Conservation (phyloP, 768 basidiomycete species). For the Pisolithus microcarpus region DNA sequence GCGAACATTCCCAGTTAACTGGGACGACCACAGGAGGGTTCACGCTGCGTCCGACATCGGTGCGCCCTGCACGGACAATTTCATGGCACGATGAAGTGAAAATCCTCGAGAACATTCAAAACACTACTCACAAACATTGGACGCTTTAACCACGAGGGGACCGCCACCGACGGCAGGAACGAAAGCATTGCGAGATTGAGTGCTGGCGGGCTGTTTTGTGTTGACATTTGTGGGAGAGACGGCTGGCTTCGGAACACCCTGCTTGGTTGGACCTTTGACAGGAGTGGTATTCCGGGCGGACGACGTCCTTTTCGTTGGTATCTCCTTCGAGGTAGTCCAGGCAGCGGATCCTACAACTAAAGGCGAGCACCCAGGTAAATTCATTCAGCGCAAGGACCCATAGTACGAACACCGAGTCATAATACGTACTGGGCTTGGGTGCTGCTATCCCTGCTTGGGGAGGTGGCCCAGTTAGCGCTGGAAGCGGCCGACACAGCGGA, state of each 20-base stretch:
- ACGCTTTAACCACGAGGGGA: conserved; percentile 18
- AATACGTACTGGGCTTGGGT: conserved; percentile 27
- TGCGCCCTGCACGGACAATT: conserved; percentile 14
- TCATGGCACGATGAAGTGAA: not conserved
- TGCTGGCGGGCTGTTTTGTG: conserved; percentile 7
- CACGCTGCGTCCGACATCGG: not conserved
- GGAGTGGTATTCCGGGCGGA: conserved; percentile 7
- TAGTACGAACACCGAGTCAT: not conserved
- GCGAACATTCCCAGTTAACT: conserved; percentile 18
- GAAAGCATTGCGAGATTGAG: not conserved
- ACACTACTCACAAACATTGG: conserved; percentile 22
- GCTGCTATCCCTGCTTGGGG: conserved; percentile 19
- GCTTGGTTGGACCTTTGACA: conserved; percentile 16
- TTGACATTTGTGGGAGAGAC: conserved; percentile 17
- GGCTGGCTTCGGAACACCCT: conserved; percentile 1
- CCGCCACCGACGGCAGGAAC: conserved; percentile 24
- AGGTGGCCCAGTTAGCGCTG: conserved; percentile 21
- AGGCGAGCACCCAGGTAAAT: not conserved
- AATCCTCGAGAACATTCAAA: no score
- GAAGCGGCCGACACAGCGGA: conserved; percentile 39
- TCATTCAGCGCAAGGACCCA: conserved; percentile 4
- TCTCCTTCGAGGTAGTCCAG: conserved; percentile 19
- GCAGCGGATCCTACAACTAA: conserved; percentile 24
- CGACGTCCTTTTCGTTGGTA: not conserved
- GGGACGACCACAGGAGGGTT: not conserved